phyloP scores from a whole-genome alignment of 2,329 filamentous ascomycete genomes.

The Sporothrix euskadiensis region DNA sequence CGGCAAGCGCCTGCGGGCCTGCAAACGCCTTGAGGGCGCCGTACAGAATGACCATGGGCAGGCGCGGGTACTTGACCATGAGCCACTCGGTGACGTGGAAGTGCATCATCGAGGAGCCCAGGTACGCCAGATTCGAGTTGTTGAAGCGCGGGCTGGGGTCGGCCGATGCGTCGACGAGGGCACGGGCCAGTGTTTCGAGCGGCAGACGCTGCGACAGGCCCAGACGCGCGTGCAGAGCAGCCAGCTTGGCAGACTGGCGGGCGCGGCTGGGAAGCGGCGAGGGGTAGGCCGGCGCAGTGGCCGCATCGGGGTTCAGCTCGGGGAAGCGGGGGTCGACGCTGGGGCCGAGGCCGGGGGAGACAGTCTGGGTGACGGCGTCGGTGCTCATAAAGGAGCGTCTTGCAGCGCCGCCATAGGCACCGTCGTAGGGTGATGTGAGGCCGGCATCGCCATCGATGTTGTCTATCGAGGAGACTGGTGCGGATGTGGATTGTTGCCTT shows the following conservation, averaged over 20 bases:
- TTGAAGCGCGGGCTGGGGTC: slow-evolving; percentile 81
- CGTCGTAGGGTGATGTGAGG: slow-evolving; percentile 9
- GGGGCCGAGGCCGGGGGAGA: slow-evolving; percentile 11
- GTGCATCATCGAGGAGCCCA: slow-evolving; percentile 80
- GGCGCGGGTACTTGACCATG: slow-evolving; percentile 82
- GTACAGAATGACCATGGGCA: slow-evolving; percentile 86
- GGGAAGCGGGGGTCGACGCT: slow-evolving; percentile 31
- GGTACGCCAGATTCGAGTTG: slow-evolving; percentile 77
- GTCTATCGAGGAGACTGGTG: background rate
- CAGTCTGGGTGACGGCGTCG: background rate
- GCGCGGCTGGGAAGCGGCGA: slow-evolving; percentile 71
- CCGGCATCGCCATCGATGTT: background rate
- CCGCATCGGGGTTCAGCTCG: slow-evolving; percentile 39
- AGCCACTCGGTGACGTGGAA: slow-evolving; percentile 90
- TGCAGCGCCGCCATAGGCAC: background rate
- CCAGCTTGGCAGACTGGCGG: slow-evolving; percentile 78
- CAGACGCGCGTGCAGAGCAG: slow-evolving; percentile 87
- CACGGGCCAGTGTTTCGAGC: slow-evolving; percentile 79
- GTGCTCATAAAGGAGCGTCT: background rate
- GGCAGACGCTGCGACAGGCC: slow-evolving; percentile 79
- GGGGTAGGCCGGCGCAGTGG: slow-evolving; percentile 49
- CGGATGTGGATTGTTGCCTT: slow-evolving; percentile 23
- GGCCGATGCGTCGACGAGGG: slow-evolving; percentile 82
- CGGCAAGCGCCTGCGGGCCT: slow-evolving; percentile 70
- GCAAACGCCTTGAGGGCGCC: slow-evolving; percentile 82